Base-by-base conservation (phyloP, 148 eudicot genomes). In the Fagopyrum homotropicum region DNA sequence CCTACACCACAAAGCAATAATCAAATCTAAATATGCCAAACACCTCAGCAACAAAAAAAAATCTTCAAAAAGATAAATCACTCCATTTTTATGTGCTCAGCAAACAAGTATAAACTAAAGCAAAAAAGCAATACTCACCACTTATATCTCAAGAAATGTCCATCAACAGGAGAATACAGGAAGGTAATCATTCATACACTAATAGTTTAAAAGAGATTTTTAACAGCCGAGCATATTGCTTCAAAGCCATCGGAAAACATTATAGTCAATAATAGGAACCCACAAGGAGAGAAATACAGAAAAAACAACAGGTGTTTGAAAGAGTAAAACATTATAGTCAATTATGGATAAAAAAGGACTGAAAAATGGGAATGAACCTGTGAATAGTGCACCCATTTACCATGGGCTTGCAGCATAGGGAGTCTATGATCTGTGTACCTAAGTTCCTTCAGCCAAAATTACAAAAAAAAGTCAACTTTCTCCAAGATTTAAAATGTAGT, bases 391-490 rank as follows among this genome's bases (percentile, higher is more conserved):
- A 82, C 43, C 84, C 87, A 79, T 72, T 74, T 81, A 40, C 80
- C 79, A 80, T 73, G 74, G 72, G 45, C 51, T 83, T 80, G 82
- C 50, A 80, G 76, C 84, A 86, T 82, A 82, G 79, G 85, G 30
- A 73, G 82, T 75, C 90, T 81, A 68, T 83, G 55, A 35, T 85
- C 85, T 14, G 56, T 2, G 52, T 72, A 82, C 75, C 56, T 76
- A 10, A 87, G 48, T 75, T 85, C 86, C 54, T 81, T 81, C 85
- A 86, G 47, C 84, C 83, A 48, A 29, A 75, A 72, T 80, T 83
- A 77, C 74, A 79, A 46, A 82, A 84, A 84, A 19, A 85, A 82
- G 22, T 86, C 86, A 3, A 86, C 83, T 60, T 82, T 84, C 72
- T 86, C 86, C 82, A 84, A 68, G 59, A 87, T 73, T 79, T 75